Base-by-base conservation (phyloP, 768 basidiomycete species). In the Amanita pseudoporphyria region DNA sequence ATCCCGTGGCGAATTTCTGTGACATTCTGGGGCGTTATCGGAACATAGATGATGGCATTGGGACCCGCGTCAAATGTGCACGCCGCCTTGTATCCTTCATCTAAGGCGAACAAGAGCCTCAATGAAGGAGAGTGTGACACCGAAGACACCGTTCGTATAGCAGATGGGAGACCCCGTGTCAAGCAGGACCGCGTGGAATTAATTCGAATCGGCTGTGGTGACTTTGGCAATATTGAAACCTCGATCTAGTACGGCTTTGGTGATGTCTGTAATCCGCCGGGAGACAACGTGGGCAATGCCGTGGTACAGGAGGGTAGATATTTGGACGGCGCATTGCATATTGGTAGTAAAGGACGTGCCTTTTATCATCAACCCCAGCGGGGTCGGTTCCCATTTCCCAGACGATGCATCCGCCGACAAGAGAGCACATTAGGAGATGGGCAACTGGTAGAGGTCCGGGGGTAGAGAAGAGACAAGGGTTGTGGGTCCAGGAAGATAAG, bases 61-160 rank as follows among this genome's bases (percentile, higher is more conserved):
- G 96, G 96, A 28, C 96, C 96, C 0, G 96, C 96, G 60, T 99
- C 96, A 62, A 87, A 98, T n/a, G 96, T 99, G 68, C 98, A 99
- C 35, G 95, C 96, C 0, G 93, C 96, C 60, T 87, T 82, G 64
- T 80, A 71, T 46, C 78, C 77, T 2, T 71, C 40, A 65, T 78
- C 62, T 52, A 67, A 51, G 33, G 70, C 81, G 31, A 84, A 66
- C 1, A 79, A 72, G 18, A 88, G 72, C 16, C 94, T 87, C 84
- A 56, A 99, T 75, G 60, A 97, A 67, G 5, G 83, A 73, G 62
- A 99, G 89, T 68, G 98, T 90, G n/a, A 89, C 66, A n/a, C 87
- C 77, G 50, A 82, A 87, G 58, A 95, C 90, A 67, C 98, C 96
- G 71, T 97, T 97, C 81, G 98, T 84, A 74, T 99, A 99, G 67